These are phyloP conservation scores for Diaporthe destruens DNA, from an alignment of 2,329 filamentous ascomycete genomes.

Conservation along the genomic window DNA sequence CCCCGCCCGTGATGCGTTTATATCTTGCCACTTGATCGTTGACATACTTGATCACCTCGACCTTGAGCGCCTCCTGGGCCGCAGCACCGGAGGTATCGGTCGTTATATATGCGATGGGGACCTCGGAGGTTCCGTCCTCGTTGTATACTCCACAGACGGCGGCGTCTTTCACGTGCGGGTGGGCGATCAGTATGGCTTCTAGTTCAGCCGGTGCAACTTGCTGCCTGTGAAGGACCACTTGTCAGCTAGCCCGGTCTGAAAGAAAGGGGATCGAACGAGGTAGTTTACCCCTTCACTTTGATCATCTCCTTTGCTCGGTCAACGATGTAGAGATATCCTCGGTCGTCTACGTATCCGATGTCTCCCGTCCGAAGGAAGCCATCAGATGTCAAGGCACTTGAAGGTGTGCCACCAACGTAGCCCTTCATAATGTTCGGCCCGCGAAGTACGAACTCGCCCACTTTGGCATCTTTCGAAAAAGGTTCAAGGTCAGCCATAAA, in stretches of 20 bases:
- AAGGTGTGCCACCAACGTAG: slow-evolving; percentile 15
- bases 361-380: slow-evolving; percentile 36
- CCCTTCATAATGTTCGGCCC: slow-evolving; percentile 40
- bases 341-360: slow-evolving; percentile 36
- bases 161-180: slow-evolving; percentile 32
- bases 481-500: no score
- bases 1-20: slow-evolving; percentile 33
- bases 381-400: slow-evolving; percentile 13
- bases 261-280: no score
- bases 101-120: slow-evolving; percentile 37
- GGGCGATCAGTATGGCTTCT: slow-evolving; percentile 34
- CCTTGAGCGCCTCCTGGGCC: slow-evolving; percentile 11
- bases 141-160: slow-evolving; percentile 38
- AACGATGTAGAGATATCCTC: slow-evolving; percentile 37
- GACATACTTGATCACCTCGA: slow-evolving; percentile 11
- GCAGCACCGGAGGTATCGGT: not conserved
- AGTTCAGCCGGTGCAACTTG: slow-evolving; percentile 39
- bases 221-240: not conserved
- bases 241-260: not conserved
- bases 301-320: slow-evolving; percentile 40
- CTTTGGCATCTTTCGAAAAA: not conserved
- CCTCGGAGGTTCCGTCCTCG: slow-evolving; percentile 37
- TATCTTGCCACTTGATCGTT: slow-evolving; percentile 34
- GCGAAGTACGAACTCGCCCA: slow-evolving; percentile 37
- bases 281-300: slow-evolving; percentile 37